Evolutionary conservation across 768 basidiomycete genomes (phyloP).

Genomic region (Daedaleopsis sinensis): DNA sequence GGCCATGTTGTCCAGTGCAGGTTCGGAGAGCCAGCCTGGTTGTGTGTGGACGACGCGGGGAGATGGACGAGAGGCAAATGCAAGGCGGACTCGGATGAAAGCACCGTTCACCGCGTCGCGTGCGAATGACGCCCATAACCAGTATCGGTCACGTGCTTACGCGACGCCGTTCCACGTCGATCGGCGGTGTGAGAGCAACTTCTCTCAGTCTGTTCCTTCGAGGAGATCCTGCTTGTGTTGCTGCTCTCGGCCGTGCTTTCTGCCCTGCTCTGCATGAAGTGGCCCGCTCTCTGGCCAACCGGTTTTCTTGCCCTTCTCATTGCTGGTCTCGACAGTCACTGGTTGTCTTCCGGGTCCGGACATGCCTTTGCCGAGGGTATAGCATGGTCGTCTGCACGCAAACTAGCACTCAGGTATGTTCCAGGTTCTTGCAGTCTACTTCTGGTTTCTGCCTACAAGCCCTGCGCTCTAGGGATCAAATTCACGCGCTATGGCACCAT

Average conservation of each 20-base stretch:
- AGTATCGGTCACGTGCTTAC: background rate
- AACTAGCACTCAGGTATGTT: conserved; percentile 30
- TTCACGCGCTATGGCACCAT: conserved; percentile 85
- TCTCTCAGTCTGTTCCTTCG: background rate
- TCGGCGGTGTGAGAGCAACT: background rate
- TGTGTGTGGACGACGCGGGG: background rate
- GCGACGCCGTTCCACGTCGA: conserved; percentile 8
- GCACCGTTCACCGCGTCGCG: background rate
- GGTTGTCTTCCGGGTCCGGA: conserved; percentile 20
- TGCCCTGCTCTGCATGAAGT: conserved; percentile 28
- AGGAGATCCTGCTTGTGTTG: background rate
- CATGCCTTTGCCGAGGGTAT: conserved; percentile 19
- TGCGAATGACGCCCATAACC: background rate
- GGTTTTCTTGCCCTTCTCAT: conserved; percentile 32
- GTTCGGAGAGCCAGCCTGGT: background rate
- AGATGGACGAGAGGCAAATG: background rate
- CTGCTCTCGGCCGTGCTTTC: background rate
- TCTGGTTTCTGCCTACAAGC: background rate
- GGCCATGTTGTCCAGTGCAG: conserved; percentile 40
- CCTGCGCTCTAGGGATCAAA: conserved; percentile 54
- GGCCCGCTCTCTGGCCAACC: conserved; percentile 30
- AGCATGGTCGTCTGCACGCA: conserved; percentile 29
- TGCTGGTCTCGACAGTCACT: conserved; percentile 27
- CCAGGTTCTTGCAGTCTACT: conserved; percentile 4
- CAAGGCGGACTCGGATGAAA: background rate